Conservation (phyloP, 1,284 basidiomycete genomes). For the Leccinum solheimii region DNA sequence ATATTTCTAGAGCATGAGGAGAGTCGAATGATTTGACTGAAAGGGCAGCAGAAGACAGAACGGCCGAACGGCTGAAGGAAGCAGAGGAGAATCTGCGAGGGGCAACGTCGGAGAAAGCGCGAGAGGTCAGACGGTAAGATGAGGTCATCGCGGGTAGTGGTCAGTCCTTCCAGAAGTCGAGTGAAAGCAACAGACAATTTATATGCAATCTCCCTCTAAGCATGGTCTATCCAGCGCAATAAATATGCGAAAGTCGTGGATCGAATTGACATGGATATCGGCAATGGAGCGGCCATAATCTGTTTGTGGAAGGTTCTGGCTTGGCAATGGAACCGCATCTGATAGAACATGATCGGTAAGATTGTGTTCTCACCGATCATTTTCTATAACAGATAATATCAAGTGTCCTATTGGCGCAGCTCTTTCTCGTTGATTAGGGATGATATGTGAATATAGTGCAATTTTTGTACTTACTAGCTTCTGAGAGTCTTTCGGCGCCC, state of each 20-base stretch:
- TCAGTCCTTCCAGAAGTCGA: not conserved
- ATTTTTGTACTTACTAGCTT: slow-evolving; percentile 1
- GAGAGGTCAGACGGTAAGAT: slow-evolving; percentile 7
- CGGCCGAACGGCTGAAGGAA: slow-evolving; percentile 9
- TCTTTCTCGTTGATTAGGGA: not conserved
- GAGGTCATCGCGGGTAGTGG: slow-evolving; percentile 18
- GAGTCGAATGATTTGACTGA: slow-evolving; percentile 4
- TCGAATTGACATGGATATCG: slow-evolving; percentile 11
- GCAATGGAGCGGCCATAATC: slow-evolving; percentile 26
- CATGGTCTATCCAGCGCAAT: not conserved
- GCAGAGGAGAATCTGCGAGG: slow-evolving; percentile 12
- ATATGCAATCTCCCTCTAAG: slow-evolving; percentile 13
- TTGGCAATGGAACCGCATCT: not conserved
- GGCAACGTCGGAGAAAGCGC: slow-evolving; percentile 7
- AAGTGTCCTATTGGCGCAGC: not conserved
- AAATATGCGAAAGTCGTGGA: slow-evolving; percentile 2
- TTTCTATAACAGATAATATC: slow-evolving; percentile 2
- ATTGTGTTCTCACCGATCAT: no score
- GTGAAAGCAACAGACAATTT: slow-evolving; percentile 14
- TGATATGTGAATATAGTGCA: not conserved
- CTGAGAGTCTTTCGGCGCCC: not conserved
- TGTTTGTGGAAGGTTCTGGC: not conserved
- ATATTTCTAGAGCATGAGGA: slow-evolving; percentile 17
- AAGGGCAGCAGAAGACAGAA: slow-evolving; percentile 8
- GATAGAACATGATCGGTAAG: not conserved